Percentiles rank a stretch among this genome's conserved stretches.
Conservation (phyloP, 148 eudicot species). For the Rhododendron simsii region DNA sequence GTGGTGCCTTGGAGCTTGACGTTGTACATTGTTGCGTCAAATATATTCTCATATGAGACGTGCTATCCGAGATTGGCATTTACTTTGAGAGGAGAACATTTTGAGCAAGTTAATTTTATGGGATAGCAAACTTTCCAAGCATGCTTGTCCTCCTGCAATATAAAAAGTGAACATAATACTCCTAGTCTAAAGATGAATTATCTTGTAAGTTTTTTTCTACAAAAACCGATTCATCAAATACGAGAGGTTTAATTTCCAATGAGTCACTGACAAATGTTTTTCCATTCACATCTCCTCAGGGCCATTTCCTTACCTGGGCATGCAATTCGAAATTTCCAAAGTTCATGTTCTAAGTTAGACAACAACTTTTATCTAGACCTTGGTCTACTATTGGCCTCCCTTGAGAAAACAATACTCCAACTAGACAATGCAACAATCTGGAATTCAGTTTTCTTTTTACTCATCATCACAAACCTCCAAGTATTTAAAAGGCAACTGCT, state of each 20-base stretch:
- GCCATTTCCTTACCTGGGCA: not conserved
- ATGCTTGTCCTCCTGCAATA: too few species aligned
- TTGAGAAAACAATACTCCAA: not conserved
- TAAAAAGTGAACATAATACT: not conserved
- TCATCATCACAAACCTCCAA: constrained; percentile 46
- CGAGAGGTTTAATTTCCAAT: not conserved
- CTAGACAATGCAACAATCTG: not conserved
- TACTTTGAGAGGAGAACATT: not conserved
- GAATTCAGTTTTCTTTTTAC: not conserved
- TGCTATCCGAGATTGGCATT: not conserved
- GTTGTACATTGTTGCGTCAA: not conserved
- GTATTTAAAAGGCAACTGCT: constrained; percentile 57
- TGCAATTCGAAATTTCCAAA: not conserved
- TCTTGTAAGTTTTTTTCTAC: not conserved
- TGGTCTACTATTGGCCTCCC: not conserved
- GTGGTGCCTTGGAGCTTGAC: not conserved
- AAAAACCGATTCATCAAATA: not conserved
- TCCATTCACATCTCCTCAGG: not conserved
- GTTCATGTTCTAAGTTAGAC: not conserved
- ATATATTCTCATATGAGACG: not conserved
- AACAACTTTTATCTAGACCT: not conserved
- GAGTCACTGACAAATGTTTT: not conserved
- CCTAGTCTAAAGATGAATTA: not conserved
- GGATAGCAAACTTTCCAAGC: not conserved
- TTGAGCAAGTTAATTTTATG: not conserved